phyloP scores from a whole-genome alignment of 768 basidiomycete species.

The Imleria badia region DNA sequence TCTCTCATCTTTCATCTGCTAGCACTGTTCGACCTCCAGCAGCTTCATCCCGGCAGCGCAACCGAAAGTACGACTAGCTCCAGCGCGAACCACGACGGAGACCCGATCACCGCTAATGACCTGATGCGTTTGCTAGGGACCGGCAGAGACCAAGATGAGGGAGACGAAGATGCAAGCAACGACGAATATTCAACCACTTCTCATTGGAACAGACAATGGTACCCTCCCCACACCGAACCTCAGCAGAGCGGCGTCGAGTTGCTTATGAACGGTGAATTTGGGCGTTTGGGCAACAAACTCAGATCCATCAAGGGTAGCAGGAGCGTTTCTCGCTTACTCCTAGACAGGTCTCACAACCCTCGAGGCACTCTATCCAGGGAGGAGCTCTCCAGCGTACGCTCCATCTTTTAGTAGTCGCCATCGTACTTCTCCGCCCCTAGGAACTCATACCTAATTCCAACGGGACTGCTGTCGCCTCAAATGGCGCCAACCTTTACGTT shows the following conservation, averaged over 20 bases:
- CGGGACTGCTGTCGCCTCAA: slow-evolving; percentile 76
- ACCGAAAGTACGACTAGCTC: slow-evolving; percentile 8
- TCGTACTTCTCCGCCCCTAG: slow-evolving; percentile 36
- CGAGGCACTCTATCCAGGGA: slow-evolving; percentile 45
- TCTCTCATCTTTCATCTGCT: slow-evolving; percentile 2
- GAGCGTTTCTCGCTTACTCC: slow-evolving; percentile 51
- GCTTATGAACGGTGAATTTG: slow-evolving; percentile 79
- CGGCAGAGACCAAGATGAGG: slow-evolving; percentile 38
- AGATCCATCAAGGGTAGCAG: slow-evolving; percentile 39
- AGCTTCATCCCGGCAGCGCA: slow-evolving; percentile 13
- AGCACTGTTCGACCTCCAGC: slow-evolving; percentile 33
- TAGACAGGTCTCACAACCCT: slow-evolving; percentile 40
- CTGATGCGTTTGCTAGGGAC: slow-evolving; percentile 23
- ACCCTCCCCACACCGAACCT: slow-evolving; percentile 50
- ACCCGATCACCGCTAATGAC: slow-evolving; percentile 24
- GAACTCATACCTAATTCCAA: slow-evolving; percentile 73
- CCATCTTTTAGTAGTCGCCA: background rate
- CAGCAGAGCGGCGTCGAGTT: slow-evolving; percentile 63
- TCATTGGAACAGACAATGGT: slow-evolving; percentile 35
- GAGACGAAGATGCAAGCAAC: slow-evolving; percentile 40
- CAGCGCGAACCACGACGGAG: background rate
- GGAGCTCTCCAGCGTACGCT: slow-evolving; percentile 53
- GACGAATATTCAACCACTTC: slow-evolving; percentile 25
- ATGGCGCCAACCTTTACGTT: slow-evolving; percentile 74
- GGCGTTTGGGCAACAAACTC: slow-evolving; percentile 54